These are phyloP conservation scores for Psilocybe cyanescens DNA, from an alignment of 768 basidiomycete genomes.

Conservation along the genomic window DNA sequence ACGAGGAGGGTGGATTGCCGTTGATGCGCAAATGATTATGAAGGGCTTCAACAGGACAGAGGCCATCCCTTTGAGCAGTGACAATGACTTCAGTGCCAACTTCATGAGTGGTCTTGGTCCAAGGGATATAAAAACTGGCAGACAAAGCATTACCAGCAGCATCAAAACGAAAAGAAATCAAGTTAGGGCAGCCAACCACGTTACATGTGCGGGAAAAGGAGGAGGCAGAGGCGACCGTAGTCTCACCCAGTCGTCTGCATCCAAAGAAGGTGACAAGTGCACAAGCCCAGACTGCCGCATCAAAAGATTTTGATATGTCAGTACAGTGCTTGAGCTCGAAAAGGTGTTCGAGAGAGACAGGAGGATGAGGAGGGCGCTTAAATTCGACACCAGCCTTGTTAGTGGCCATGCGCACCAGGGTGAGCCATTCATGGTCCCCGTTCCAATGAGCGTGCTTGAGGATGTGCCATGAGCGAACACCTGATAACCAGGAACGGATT, in stretches of 20 bases:
- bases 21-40: slow-evolving; percentile 6
- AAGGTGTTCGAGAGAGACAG: slow-evolving; percentile 39
- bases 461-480: slow-evolving; percentile 40
- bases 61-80: slow-evolving; percentile 9
- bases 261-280: slow-evolving; percentile 40
- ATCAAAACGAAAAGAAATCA: background rate
- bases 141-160: background rate
- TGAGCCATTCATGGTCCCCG: slow-evolving; percentile 30
- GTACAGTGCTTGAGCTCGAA: slow-evolving; percentile 23
- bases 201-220: background rate
- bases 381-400: slow-evolving; percentile 24
- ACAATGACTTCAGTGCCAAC: slow-evolving; percentile 12
- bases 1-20: background rate
- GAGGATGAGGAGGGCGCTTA: slow-evolving; percentile 26
- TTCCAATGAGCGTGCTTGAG: slow-evolving; percentile 37
- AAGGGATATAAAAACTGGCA: slow-evolving; percentile 30
- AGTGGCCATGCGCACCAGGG: slow-evolving; percentile 16
- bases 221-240: slow-evolving; percentile 14
- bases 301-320: slow-evolving; percentile 25
- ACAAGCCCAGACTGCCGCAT: slow-evolving; percentile 39
- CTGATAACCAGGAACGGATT: slow-evolving; percentile 37
- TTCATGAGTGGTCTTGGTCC: slow-evolving; percentile 33
- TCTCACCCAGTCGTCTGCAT: slow-evolving; percentile 32
- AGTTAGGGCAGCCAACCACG: background rate
- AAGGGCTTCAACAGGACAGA: slow-evolving; percentile 12